phyloP scores from a whole-genome alignment of 1,284 basidiomycete genomes.

The Termitomyces sp. region DNA sequence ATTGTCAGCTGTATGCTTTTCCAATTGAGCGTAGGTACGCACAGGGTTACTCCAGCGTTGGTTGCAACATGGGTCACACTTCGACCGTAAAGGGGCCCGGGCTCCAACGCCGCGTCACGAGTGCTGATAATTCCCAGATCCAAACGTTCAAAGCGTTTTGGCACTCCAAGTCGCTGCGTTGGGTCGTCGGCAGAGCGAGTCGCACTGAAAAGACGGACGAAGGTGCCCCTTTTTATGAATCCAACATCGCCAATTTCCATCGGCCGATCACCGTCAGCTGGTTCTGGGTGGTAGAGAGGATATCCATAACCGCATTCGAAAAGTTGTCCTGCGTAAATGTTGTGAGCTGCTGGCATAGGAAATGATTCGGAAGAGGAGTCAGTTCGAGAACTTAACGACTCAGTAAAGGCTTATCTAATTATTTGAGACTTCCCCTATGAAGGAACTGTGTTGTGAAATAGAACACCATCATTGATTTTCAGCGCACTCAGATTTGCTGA shows the following conservation, averaged over 20 bases:
- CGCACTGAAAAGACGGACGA: slow-evolving; percentile 14
- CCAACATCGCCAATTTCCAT: slow-evolving; percentile 14
- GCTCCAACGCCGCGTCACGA: slow-evolving; percentile 8
- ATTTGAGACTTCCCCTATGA: no score
- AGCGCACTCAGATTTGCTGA: no score
- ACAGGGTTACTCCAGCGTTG: slow-evolving; percentile 2
- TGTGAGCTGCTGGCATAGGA: slow-evolving; percentile 10
- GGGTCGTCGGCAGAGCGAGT: slow-evolving; percentile 11
- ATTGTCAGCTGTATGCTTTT: no score
- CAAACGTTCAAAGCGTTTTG: slow-evolving; percentile 8
- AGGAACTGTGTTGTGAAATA: no score
- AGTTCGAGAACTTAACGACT: no score
- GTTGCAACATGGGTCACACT: slow-evolving; percentile 8
- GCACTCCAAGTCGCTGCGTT: slow-evolving; percentile 9
- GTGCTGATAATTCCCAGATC: slow-evolving; percentile 6
- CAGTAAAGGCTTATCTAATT: no score
- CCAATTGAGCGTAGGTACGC: no score
- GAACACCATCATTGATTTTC: no score
- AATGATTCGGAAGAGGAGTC: no score
- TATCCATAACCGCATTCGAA: slow-evolving; percentile 4
- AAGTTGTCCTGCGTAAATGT: slow-evolving; percentile 13
- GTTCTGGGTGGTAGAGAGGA: slow-evolving; percentile 16
- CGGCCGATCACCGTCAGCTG: slow-evolving; percentile 7
- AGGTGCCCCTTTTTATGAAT: slow-evolving; percentile 9
- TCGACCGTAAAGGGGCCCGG: slow-evolving; percentile 14